Evolutionary conservation across 2,329 filamentous ascomycete species (phyloP).

Genomic region (Cercospora canescens): DNA sequence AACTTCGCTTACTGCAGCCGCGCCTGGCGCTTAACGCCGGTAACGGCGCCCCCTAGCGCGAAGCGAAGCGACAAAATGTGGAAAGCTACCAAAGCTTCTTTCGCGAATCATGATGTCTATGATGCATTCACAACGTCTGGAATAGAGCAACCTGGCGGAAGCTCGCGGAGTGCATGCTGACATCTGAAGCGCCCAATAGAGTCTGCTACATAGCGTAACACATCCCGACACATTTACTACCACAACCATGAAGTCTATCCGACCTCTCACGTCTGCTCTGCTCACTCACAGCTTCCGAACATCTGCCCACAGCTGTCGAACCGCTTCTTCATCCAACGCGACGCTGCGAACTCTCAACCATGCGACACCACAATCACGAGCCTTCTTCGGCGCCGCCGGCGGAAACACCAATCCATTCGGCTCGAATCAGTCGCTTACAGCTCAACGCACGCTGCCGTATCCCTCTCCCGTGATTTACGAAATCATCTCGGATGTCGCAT

Average conservation of each 20-base stretch:
- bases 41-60: not conserved
- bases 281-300: constrained; percentile 21
- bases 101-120: not conserved
- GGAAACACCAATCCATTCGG: constrained; percentile 46
- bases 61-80: not conserved
- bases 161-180: not conserved
- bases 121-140: not conserved
- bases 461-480: constrained; percentile 69
- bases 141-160: not conserved
- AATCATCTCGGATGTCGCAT: constrained; percentile 84
- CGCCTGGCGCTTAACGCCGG: not conserved
- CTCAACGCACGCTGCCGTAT: constrained; percentile 76
- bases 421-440: constrained; percentile 70
- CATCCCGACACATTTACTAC: not conserved
- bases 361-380: constrained; percentile 34
- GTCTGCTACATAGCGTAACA: not conserved
- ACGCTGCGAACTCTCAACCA: constrained; percentile 13
- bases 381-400: constrained; percentile 34
- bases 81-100: not conserved
- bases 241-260: constrained; percentile 31
- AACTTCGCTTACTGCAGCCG: not conserved
- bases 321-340: constrained; percentile 17
- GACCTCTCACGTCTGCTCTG: constrained; percentile 25
- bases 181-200: not conserved
- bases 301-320: constrained; percentile 15